Evolutionary conservation across 2,329 filamentous ascomycete species (phyloP), one percentile per base, ranked within the genome.

Genomic region (Diaporthe citriasiana): DNA sequence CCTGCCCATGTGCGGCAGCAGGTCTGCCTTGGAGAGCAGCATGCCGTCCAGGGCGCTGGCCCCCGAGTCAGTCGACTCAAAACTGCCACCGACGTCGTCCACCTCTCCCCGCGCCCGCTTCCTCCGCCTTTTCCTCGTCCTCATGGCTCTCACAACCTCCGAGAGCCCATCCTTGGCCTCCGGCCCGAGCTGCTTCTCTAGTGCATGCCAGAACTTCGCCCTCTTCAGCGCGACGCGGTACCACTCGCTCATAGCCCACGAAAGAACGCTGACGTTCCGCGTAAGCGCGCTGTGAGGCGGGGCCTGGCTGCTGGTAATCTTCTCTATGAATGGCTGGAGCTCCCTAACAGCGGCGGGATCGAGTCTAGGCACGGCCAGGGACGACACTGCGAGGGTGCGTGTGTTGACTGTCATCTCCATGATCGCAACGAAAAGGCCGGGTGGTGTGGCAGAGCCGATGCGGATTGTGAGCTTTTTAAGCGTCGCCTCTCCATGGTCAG

Each of bases 191-290:
- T 87, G 85, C 6, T 78, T 78, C 40, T 90, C 85, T 33, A 93
- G 82, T 1, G 82, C 83, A 33, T 85, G 84, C 92, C 92, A 94
- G 72, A 92, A 88, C n/a, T 84, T 84, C 0, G 92, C 92, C 10
- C 93, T 85, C 70, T 88, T 86, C 12, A 87, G 83, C 0, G 91
- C 89, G 1, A 92, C 81, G 3, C 91, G 89, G 75, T 91, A 87
- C 90, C 93, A 94, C 68, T 93, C 90, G 17, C 88, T 87, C 86
- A 94, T 90, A 0, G 91, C 92, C 91, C 92, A 94, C 6, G 88
- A 87, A 0, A 92, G 78, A 8, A 91, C 86, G 27, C 87, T 87
- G 0, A 93, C 81, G 75, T 94, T 93, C 47, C 85, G 85, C 10
- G 85, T 83, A 75, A 89, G 82, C 0, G 85, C 85, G n/a, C 85